These are phyloP conservation scores for Fusarium phyllophilum DNA, from an alignment of 2,329 filamentous ascomycete genomes.

Conservation along the genomic window DNA sequence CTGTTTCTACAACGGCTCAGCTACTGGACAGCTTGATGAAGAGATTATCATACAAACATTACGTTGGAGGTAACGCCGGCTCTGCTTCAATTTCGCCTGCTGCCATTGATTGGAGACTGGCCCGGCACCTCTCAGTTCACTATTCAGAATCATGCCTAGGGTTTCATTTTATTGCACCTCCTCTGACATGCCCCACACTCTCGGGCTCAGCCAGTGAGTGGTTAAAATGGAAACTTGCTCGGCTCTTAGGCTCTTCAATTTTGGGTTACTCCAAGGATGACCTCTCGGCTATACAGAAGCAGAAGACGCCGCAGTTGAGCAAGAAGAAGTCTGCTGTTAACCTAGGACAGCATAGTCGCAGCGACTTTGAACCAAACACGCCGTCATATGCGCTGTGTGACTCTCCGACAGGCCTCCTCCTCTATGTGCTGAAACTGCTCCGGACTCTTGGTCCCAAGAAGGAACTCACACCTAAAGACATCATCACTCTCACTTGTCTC, in stretches of 20 bases:
- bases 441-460: conserved; percentile 53
- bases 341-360: conserved; percentile 46
- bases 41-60: conserved; percentile 66
- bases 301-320: conserved; percentile 11
- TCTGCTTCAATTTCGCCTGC: conserved; percentile 58
- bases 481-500: conserved; percentile 69
- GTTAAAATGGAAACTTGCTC: conserved; percentile 67
- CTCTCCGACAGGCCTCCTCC: conserved; percentile 67
- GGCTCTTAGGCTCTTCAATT: conserved; percentile 57
- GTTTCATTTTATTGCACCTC: conserved; percentile 69
- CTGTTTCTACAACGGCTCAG: conserved; percentile 63
- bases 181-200: conserved; percentile 60
- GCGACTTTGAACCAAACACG: conserved; percentile 61
- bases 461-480: conserved; percentile 60
- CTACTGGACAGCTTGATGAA: conserved; percentile 69
- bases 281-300: conserved; percentile 54
- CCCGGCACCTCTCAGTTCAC: conserved; percentile 58
- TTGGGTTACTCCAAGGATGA: conserved; percentile 67
- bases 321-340: conserved; percentile 27
- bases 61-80: conserved; percentile 66
- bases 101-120: conserved; percentile 63
- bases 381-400: conserved; percentile 70
- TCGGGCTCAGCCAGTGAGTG: conserved; percentile 58
- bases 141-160: conserved; percentile 65
- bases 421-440: conserved; percentile 62